These are phyloP conservation scores for Pestalotiopsis sp. DNA, from an alignment of 2,329 filamentous ascomycete genomes.

Conservation along the genomic window DNA sequence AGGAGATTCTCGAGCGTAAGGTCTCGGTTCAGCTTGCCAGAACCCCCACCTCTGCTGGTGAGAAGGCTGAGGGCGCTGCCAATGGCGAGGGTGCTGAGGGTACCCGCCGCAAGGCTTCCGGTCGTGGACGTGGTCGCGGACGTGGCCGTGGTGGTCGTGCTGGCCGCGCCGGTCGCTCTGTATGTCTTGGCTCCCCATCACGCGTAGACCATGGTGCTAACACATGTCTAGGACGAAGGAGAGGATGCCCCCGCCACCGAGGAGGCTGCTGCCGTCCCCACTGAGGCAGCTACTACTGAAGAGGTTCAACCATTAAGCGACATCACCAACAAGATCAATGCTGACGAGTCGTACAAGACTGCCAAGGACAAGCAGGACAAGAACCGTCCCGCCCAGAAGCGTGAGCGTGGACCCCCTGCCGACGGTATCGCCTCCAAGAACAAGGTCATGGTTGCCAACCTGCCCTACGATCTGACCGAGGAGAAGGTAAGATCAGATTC, in stretches of 20 bases:
- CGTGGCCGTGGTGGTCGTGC: slow-evolving; percentile 68
- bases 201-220: slow-evolving; percentile 19
- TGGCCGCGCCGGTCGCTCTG: slow-evolving; percentile 62
- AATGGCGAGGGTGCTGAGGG: slow-evolving; percentile 78
- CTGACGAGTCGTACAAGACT: slow-evolving; percentile 32
- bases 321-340: slow-evolving; percentile 56
- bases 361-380: slow-evolving; percentile 31
- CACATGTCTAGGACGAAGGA: slow-evolving; percentile 40
- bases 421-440: slow-evolving; percentile 98
- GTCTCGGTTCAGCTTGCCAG: slow-evolving; percentile 98
- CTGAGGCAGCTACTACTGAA: slow-evolving; percentile 51
- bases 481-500: slow-evolving; percentile 71
- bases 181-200: slow-evolving; percentile 38
- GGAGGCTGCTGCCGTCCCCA: slow-evolving; percentile 44
- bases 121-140: slow-evolving; percentile 68
- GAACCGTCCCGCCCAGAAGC: slow-evolving; percentile 60
- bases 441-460: slow-evolving; percentile 99
- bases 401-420: slow-evolving; percentile 91
- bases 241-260: slow-evolving; percentile 48
- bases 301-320: slow-evolving; percentile 56
- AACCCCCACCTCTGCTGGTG: slow-evolving; percentile 86
- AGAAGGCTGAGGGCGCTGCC: slow-evolving; percentile 70
- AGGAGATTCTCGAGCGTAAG: slow-evolving; percentile 98
- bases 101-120: slow-evolving; percentile 63
- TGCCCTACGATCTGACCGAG: slow-evolving; percentile 96